These are phyloP conservation scores for Clavispora fructus DNA, from an alignment of 805 yeast species.

Conservation along the genomic window DNA sequence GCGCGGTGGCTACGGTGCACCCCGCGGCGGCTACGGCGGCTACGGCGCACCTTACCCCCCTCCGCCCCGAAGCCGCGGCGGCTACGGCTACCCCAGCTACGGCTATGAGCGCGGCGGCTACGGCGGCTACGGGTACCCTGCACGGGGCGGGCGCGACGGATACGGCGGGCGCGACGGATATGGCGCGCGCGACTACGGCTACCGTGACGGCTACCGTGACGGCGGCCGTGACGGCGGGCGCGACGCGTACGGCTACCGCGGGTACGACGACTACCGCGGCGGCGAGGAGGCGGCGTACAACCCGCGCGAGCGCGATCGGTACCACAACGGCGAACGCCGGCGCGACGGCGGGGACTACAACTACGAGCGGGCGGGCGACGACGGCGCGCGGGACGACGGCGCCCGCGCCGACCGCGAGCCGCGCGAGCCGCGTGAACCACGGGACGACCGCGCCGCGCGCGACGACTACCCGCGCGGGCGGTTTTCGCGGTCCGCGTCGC, in stretches of 20 bases:
- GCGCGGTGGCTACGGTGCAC: conserved; percentile 11
- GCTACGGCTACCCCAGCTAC: conserved; percentile 16
- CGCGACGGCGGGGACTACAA: conserved; percentile 8
- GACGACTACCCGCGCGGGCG: conserved; percentile 18
- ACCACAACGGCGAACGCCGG: conserved; percentile 11
- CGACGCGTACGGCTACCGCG: conserved; percentile 16
- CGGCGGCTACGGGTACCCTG: conserved; percentile 11
- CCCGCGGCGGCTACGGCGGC: conserved; percentile 14
- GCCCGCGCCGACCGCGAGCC: conserved; percentile 3
- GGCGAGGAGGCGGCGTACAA: conserved; percentile 18
- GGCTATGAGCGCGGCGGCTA: conserved; percentile 20
- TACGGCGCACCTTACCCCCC: conserved; percentile 12
- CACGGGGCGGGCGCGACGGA: conserved; percentile 13
- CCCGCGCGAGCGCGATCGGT: conserved; percentile 15
- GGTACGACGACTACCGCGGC: conserved; percentile 14
- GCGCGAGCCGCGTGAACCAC: conserved; percentile 3
- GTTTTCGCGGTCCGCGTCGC: conserved; percentile 29
- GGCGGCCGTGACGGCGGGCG: no score
- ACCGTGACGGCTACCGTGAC: no score
- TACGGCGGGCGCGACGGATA: conserved; percentile 15
- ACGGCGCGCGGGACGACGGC: conserved; percentile 5
- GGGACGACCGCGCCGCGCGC: conserved; percentile 3
- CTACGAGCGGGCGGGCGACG: conserved; percentile 12
- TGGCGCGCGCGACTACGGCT: conserved; percentile 5
- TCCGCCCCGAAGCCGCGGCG: conserved; percentile 16